Base-by-base conservation (phyloP, 2,329 filamentous ascomycete species). In the Fusarium pseudograminearum region DNA sequence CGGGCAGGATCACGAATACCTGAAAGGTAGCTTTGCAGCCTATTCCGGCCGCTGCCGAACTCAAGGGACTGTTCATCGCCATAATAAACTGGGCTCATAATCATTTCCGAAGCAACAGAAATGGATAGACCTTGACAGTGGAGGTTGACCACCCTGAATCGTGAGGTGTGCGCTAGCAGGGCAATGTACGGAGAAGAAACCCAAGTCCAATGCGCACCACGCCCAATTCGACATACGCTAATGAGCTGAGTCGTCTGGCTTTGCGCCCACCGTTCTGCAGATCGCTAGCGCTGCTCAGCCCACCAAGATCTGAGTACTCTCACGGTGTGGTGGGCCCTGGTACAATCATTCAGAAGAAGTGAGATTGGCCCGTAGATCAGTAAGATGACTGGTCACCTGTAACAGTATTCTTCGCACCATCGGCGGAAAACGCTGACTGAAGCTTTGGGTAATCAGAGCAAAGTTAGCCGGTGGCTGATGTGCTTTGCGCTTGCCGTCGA, bases 281-380 rank as follows among this genome's bases (percentile, higher is more conserved):
- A 73, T 74, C 70, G 61, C 72, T 75, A 75, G 73, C 59, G 72
- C 60, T 57, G 57, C 62, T 69, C 73, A 73, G 66, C 72, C 69
- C 66, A 75, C 73, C 66, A 68, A 73, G 72, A 74, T 75, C 72
- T 73, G 61, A 67, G 65, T 72, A 63, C 69, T 52, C 44, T 75
- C 64, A 50, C 65, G 41, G 50, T 60, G 55, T 60, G 48, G 73
- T 75, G 73, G 73, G 67, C 57, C 64, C 60, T 47, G 42, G 50
- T 50, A 46, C 46, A 53, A 68, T 63, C 66, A 69, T 63, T 33
- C 60, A 65, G 65, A 73, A 64, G 65, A 69, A 68, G 65, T 73
- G 70, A 75, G 67, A 75, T 74, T 74, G 71, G 71, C 42, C 67
- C 55, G 72, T 59, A 73, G 73, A 75, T 75, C 73, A 74, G 60